Conservation (phyloP, 768 basidiomycete genomes). For the Artomyces pyxidatus region DNA sequence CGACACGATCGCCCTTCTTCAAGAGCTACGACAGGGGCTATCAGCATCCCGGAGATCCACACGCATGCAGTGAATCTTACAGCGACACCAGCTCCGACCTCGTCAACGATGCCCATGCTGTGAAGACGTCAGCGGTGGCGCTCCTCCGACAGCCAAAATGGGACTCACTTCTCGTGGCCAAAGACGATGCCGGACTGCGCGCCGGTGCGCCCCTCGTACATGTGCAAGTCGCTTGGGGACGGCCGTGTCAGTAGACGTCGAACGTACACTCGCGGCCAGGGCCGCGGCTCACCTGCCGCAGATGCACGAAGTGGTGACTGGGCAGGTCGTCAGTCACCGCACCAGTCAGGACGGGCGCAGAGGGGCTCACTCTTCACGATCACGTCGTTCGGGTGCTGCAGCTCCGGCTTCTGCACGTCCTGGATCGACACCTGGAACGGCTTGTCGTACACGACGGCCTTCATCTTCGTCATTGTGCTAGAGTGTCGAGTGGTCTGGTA, state of each 20-base stretch:
- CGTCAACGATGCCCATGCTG: constrained; percentile 46
- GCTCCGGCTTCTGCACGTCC: constrained; percentile 39
- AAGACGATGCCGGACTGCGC: constrained; percentile 43
- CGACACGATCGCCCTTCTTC: constrained; percentile 51
- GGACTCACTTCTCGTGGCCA: constrained; percentile 43
- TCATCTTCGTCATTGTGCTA: constrained; percentile 26
- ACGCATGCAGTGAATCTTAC: constrained; percentile 19
- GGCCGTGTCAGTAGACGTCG: not conserved
- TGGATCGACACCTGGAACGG: constrained; percentile 40
- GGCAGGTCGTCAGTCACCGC: not conserved
- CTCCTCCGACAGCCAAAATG: not conserved
- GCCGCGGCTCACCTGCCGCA: constrained; percentile 33
- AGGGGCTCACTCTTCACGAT: constrained; percentile 35
- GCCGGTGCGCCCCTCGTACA: constrained; percentile 49
- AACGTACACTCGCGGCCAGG: not conserved
- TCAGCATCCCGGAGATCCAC: not conserved
- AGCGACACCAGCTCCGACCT: constrained; percentile 37
- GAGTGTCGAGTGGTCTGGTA: not conserved
- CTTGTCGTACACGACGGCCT: constrained; percentile 46
- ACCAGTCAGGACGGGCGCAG: not conserved
- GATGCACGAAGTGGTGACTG: constrained; percentile 44
- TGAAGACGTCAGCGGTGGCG: not conserved
- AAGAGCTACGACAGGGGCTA: constrained; percentile 27
- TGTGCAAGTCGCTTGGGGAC: constrained; percentile 38
- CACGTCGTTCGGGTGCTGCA: constrained; percentile 45